phyloP scores from a whole-genome alignment of 2,329 filamentous ascomycete species.

The Shiraia sp. region DNA sequence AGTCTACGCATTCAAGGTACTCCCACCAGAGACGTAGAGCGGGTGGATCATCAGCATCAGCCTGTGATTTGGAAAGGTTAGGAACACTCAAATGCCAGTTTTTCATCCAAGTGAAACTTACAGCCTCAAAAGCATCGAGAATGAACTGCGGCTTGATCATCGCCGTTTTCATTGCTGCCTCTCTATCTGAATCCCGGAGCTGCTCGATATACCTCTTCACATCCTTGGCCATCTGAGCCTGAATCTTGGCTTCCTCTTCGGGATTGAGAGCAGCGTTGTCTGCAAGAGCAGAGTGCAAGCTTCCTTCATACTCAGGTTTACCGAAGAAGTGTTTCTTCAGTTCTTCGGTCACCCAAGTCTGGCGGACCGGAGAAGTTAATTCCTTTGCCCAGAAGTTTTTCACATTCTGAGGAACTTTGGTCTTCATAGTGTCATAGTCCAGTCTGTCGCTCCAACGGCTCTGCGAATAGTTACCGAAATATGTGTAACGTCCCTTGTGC shows the following conservation, averaged over 20 bases:
- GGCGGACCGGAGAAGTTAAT: slow-evolving; percentile 40
- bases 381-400: slow-evolving; percentile 47
- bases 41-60: slow-evolving; percentile 45
- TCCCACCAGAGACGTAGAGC: slow-evolving; percentile 54
- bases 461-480: slow-evolving; percentile 53
- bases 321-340: slow-evolving; percentile 50
- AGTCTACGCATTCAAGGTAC: slow-evolving; percentile 51
- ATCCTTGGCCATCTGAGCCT: slow-evolving; percentile 31
- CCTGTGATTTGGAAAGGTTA: slow-evolving; percentile 16
- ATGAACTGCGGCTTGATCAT: slow-evolving; percentile 44
- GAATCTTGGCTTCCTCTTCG: slow-evolving; percentile 22
- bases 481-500: slow-evolving; percentile 40
- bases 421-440: slow-evolving; percentile 46
- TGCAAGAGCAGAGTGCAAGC: slow-evolving; percentile 16
- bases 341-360: slow-evolving; percentile 48
- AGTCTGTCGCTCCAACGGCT: slow-evolving; percentile 50
- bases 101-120: slow-evolving; percentile 17
- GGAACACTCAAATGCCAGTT: not conserved
- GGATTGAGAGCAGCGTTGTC: slow-evolving; percentile 18
- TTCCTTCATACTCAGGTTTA: slow-evolving; percentile 46
- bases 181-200: slow-evolving; percentile 47
- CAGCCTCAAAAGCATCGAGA: slow-evolving; percentile 45
- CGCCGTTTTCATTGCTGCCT: slow-evolving; percentile 39
- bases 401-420: slow-evolving; percentile 44
- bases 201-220: slow-evolving; percentile 40